Evolutionary conservation across 1,284 basidiomycete genomes (phyloP).

Genomic region (Malassezia pachydermatis): DNA sequence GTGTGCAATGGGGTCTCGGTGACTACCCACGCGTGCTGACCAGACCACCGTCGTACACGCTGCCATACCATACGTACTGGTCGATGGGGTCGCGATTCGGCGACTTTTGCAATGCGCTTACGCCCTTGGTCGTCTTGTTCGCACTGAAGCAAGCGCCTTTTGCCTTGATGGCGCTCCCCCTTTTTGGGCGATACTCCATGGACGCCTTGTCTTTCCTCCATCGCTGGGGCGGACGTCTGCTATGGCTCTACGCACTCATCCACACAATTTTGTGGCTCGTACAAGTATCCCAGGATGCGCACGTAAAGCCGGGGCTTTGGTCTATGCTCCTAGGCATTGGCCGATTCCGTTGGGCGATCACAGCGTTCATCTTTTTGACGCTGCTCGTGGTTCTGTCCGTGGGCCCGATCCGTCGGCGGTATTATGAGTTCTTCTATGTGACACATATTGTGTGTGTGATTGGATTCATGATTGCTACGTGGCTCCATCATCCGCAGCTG

Average conservation of each 20-base stretch:
- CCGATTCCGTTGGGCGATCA: slow-evolving; percentile 65
- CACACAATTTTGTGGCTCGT: slow-evolving; percentile 69
- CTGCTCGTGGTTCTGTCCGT: slow-evolving; percentile 60
- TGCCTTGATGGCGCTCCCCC: slow-evolving; percentile 64
- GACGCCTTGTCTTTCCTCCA: slow-evolving; percentile 68
- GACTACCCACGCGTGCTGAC: slow-evolving; percentile 29
- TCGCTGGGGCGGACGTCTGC: slow-evolving; percentile 62
- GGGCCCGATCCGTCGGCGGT: slow-evolving; percentile 57
- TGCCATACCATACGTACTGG: slow-evolving; percentile 66
- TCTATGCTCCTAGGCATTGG: slow-evolving; percentile 59
- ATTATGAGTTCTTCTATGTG: slow-evolving; percentile 69
- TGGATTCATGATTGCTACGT: slow-evolving; percentile 43
- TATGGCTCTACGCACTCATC: slow-evolving; percentile 61
- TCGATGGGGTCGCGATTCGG: slow-evolving; percentile 64
- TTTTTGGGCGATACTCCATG: slow-evolving; percentile 61
- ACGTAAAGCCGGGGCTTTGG: slow-evolving; percentile 56
- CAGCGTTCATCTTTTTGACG: slow-evolving; percentile 63
- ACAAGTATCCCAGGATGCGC: slow-evolving; percentile 55
- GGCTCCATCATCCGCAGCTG: slow-evolving; percentile 51
- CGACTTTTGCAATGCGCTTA: slow-evolving; percentile 65
- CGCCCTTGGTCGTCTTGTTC: slow-evolving; percentile 66
- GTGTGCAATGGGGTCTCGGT: slow-evolving; percentile 38
- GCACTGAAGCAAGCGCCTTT: slow-evolving; percentile 73
- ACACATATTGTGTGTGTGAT: slow-evolving; percentile 56
- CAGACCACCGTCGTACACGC: slow-evolving; percentile 54